Percentiles rank a stretch among this genome's conserved stretches.
phyloP scores from a whole-genome alignment of 2,329 filamentous ascomycete species.

The Fusarium ramigenum region DNA sequence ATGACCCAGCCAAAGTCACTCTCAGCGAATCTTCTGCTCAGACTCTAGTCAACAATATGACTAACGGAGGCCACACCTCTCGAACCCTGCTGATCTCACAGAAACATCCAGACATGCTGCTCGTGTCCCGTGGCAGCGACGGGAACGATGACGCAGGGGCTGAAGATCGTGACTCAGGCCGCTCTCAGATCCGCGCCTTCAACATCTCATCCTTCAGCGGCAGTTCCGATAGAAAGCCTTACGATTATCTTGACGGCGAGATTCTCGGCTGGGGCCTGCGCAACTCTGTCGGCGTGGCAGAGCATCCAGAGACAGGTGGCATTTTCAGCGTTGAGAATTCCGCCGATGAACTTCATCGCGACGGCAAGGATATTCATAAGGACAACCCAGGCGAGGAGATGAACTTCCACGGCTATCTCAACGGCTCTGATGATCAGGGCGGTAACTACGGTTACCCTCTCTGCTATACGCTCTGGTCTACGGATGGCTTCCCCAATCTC shows the following conservation, averaged over 20 bases:
- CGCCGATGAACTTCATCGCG: slow-evolving; percentile 69
- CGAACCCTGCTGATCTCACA: slow-evolving; percentile 72
- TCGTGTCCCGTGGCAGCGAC: slow-evolving; percentile 73
- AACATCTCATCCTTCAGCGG: slow-evolving; percentile 48
- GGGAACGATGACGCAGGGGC: slow-evolving; percentile 70
- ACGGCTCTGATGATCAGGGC: slow-evolving; percentile 48
- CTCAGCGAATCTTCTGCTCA: slow-evolving; percentile 52
- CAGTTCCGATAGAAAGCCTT: slow-evolving; percentile 42
- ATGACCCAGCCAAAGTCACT: slow-evolving; percentile 62
- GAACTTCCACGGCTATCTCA: slow-evolving; percentile 74
- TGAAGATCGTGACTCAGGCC: slow-evolving; percentile 61
- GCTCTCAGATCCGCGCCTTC: slow-evolving; percentile 72
- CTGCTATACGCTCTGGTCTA: slow-evolving; percentile 74
- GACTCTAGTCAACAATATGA: slow-evolving; percentile 71
- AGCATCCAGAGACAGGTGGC: slow-evolving; percentile 65
- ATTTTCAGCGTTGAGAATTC: slow-evolving; percentile 76
- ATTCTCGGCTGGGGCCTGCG: slow-evolving; percentile 74
- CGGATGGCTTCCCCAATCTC: slow-evolving; percentile 53
- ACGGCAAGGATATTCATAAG: slow-evolving; percentile 67
- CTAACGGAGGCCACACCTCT: slow-evolving; percentile 68
- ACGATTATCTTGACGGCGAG: slow-evolving; percentile 59
- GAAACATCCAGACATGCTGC: slow-evolving; percentile 63
- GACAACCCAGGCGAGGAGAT: slow-evolving; percentile 79
- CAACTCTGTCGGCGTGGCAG: slow-evolving; percentile 76
- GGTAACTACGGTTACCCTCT: slow-evolving; percentile 76